Percentiles rank a stretch among this genome's conserved stretches.
Evolutionary conservation across 441 rosid genomes (phyloP).

Genomic region (Jatropha multifida): DNA sequence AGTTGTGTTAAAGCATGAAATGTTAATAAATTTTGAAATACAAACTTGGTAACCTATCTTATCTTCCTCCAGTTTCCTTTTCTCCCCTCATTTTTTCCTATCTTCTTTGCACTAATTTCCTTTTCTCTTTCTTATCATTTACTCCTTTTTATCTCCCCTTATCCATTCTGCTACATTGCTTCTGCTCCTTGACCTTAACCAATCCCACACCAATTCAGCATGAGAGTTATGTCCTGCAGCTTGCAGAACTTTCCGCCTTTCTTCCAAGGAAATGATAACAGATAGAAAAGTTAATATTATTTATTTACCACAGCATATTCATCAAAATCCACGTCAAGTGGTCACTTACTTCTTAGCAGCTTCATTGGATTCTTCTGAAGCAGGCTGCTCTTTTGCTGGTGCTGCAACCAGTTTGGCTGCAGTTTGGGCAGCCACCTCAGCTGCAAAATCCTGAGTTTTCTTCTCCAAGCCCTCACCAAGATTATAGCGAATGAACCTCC

Average conservation of each 20-base stretch:
- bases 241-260: not conserved
- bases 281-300: not conserved
- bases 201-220: not conserved
- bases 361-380: constrained; percentile 55
- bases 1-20: not conserved
- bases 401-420: constrained; percentile 53
- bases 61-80: not conserved
- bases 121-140: not conserved
- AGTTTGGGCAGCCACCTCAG: constrained; percentile 96
- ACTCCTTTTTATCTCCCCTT: not conserved
- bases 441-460: constrained; percentile 94
- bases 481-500: constrained; percentile 78
- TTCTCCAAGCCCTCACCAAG: constrained; percentile 94
- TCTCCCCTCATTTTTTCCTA: not conserved
- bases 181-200: not conserved
- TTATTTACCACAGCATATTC: not conserved
- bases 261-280: not conserved
- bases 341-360: constrained; percentile 54
- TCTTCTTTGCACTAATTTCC: not conserved
- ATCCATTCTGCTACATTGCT: not conserved
- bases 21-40: too few species aligned
- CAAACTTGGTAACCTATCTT: not conserved
- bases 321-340: constrained; percentile 9
- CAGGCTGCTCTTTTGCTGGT: constrained; percentile 51
- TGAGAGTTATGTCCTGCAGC: not conserved